Conservation (phyloP, 257 asterid species). For the Parsonsia alboflavescens region DNA sequence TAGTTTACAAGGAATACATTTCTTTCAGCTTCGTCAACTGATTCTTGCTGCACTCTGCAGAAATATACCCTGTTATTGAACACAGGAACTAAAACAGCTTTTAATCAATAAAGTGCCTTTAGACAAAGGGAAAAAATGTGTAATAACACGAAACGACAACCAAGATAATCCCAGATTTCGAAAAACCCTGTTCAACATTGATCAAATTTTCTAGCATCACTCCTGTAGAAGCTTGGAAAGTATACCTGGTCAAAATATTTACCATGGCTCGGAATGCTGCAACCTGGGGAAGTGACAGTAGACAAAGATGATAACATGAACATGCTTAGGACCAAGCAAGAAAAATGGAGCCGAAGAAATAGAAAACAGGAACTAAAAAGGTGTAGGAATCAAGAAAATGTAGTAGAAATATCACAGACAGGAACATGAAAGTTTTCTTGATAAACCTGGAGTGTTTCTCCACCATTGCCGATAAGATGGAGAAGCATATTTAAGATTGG, state of each 20-base stretch:
- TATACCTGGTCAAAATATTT: slow-evolving; percentile 91
- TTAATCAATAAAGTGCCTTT: background rate
- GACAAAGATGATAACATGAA: slow-evolving; percentile 3
- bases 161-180: background rate
- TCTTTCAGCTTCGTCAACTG: slow-evolving; percentile 96
- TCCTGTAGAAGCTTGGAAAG: slow-evolving; percentile 11
- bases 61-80: slow-evolving; percentile 11
- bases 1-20: slow-evolving; percentile 86
- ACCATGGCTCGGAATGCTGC: slow-evolving; percentile 99
- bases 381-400: background rate
- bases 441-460: slow-evolving; percentile 94
- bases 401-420: slow-evolving; percentile 3
- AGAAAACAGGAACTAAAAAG: slow-evolving; percentile 8
- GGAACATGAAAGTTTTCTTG: slow-evolving; percentile 4
- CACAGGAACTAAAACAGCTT: background rate
- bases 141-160: background rate
- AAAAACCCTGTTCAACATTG: background rate
- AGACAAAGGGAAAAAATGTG: background rate
- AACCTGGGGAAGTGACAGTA: slow-evolving; percentile 52
- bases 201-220: slow-evolving; percentile 9
- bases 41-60: slow-evolving; percentile 94
- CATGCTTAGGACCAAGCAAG: too few species aligned
- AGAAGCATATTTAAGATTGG: slow-evolving; percentile 98
- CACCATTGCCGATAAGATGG: slow-evolving; percentile 98
- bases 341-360: slow-evolving; percentile 10